Percentiles rank a stretch among this genome's conserved stretches.
Evolutionary conservation across 2,329 filamentous ascomycete genomes (phyloP).

Genomic region (Ilyonectria sp.): DNA sequence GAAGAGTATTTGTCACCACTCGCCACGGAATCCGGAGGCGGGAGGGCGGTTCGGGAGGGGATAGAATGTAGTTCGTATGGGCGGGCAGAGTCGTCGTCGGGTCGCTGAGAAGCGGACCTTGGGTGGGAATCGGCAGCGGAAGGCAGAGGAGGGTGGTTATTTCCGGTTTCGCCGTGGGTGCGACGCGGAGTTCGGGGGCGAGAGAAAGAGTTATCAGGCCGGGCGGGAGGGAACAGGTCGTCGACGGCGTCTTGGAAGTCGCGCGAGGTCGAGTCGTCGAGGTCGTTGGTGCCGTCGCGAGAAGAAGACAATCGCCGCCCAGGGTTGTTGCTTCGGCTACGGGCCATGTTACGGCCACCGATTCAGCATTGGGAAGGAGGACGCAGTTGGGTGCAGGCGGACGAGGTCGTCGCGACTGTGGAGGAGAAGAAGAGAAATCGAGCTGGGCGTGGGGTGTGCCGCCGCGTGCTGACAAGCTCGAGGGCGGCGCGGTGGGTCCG

Average conservation of each 20-base stretch:
- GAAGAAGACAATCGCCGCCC: conserved; percentile 35
- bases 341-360: conserved; percentile 47
- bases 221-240: conserved; percentile 40
- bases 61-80: conserved; percentile 47
- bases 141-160: conserved; percentile 32
- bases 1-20: conserved; percentile 34
- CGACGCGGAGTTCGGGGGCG: conserved; percentile 36
- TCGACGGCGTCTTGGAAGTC: conserved; percentile 44
- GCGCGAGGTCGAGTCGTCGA: conserved; percentile 37
- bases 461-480: not conserved
- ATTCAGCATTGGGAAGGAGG: conserved; percentile 46
- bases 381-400: not conserved
- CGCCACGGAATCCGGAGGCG: conserved; percentile 35
- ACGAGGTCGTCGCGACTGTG: conserved; percentile 6
- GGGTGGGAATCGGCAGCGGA: conserved; percentile 31
- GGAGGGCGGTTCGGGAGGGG: conserved; percentile 32
- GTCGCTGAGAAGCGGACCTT: conserved; percentile 37
- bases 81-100: conserved; percentile 33
- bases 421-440: not conserved
- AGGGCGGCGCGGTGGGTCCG: conserved; percentile 1
- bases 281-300: conserved; percentile 21
- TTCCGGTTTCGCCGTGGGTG: conserved; percentile 36
- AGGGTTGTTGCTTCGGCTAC: conserved; percentile 45
- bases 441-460: not conserved
- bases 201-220: conserved; percentile 41